phyloP scores from a whole-genome alignment of 495 filamentous ascomycete genomes.

The Poronia punctata region DNA sequence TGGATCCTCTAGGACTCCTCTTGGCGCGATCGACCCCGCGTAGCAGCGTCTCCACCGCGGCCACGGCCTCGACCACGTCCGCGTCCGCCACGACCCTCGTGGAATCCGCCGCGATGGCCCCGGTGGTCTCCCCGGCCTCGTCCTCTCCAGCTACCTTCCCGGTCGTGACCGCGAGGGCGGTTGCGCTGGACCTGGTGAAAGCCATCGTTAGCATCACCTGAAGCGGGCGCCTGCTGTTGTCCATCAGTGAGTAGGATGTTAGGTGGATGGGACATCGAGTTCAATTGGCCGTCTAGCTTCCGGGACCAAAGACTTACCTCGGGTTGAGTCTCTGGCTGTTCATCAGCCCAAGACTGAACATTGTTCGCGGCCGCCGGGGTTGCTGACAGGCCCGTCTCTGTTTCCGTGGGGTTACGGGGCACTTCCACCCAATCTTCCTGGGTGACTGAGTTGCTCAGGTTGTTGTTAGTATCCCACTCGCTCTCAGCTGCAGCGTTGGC shows the following conservation, averaged over 20 bases:
- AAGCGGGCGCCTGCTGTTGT: slow-evolving; percentile 22
- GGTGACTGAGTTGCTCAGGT: slow-evolving; percentile 43
- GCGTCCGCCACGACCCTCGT: slow-evolving; percentile 38
- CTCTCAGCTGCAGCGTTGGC: slow-evolving; percentile 63
- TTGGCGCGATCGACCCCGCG: slow-evolving; percentile 21
- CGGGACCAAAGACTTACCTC: slow-evolving; percentile 25
- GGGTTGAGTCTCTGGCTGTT: slow-evolving; percentile 42
- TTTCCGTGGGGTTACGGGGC: slow-evolving; percentile 64
- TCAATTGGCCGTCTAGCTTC: background rate
- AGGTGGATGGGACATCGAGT: background rate
- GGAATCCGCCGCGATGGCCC: slow-evolving; percentile 45
- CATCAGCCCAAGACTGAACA: slow-evolving; percentile 63
- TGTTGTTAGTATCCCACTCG: slow-evolving; percentile 54
- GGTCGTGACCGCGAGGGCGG: slow-evolving; percentile 40
- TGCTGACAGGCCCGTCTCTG: slow-evolving; percentile 58
- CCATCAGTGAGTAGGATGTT: slow-evolving; percentile 11
- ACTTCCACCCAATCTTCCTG: slow-evolving; percentile 70
- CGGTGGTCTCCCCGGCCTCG: slow-evolving; percentile 51
- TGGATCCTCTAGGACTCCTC: slow-evolving; percentile 34
- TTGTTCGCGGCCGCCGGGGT: slow-evolving; percentile 49
- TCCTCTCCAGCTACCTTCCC: slow-evolving; percentile 43
- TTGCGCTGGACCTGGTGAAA: slow-evolving; percentile 65
- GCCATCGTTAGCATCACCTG: slow-evolving; percentile 46
- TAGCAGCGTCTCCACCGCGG: slow-evolving; percentile 23
- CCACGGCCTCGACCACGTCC: slow-evolving; percentile 40